Evolutionary conservation across 208 protist species (phyloP).

Genomic region (Crithidia mellificae): DNA sequence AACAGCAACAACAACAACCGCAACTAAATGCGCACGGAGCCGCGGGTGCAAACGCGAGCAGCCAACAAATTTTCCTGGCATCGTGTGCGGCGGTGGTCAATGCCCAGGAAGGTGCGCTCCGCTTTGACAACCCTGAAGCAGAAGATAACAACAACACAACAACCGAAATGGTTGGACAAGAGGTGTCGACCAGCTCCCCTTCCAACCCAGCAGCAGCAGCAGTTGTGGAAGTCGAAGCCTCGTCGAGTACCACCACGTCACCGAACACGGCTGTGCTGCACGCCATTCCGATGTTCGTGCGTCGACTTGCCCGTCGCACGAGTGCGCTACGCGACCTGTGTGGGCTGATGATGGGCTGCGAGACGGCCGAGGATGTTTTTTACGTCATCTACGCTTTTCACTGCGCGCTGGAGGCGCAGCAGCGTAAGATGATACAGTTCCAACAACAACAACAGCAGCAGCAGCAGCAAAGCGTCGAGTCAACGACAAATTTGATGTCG

Average conservation of each 20-base stretch:
- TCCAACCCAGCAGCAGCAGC: conserved; percentile 2
- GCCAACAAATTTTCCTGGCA: not conserved
- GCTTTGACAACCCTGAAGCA: not conserved
- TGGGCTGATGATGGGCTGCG: conserved; percentile 46
- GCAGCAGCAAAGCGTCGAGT: not conserved
- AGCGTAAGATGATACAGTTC: not conserved
- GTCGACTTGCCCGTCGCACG: conserved; percentile 32
- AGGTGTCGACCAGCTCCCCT: not conserved
- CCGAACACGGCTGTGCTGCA: not conserved
- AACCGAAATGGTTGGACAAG: not conserved
- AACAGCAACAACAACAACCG: too few relatives aligned
- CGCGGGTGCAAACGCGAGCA: not conserved
- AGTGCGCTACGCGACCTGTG: conserved; percentile 60
- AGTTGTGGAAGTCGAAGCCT: too few relatives aligned
- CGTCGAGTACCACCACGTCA: not conserved
- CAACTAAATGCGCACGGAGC: too few relatives aligned
- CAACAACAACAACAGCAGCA: conserved; percentile 5
- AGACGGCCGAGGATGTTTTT: conserved; percentile 53
- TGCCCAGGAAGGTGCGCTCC: not conserved
- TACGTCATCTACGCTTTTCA: conserved; percentile 42
- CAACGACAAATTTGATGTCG: not conserved
- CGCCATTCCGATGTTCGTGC: conserved; percentile 9
- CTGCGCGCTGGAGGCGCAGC: conserved; percentile 35
- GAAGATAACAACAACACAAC: not conserved
- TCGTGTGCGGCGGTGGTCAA: not conserved